These are phyloP conservation scores for Verticillium dahliae DNA, from an alignment of 2,329 filamentous ascomycete genomes.

Conservation along the genomic window DNA sequence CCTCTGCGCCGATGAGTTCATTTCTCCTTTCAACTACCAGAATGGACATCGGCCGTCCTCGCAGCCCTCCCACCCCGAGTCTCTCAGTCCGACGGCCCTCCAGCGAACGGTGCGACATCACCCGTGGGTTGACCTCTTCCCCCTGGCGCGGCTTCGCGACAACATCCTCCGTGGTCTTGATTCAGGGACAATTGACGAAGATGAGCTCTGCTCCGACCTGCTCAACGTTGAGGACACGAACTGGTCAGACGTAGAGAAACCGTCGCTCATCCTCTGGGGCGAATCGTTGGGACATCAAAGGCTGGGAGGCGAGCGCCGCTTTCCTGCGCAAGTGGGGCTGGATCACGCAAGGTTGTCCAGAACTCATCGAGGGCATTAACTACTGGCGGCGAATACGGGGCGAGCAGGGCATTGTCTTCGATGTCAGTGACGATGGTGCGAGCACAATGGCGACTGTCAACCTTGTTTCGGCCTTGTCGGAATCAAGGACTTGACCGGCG, in stretches of 20 bases:
- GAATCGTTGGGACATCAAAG: conserved; percentile 33
- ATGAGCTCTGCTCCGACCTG: conserved; percentile 8
- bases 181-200: conserved; percentile 11
- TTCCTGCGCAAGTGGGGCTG: conserved; percentile 40
- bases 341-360: conserved; percentile 27
- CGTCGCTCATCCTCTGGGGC: conserved; percentile 38
- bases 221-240: neutral
- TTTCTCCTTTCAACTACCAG: conserved; percentile 4
- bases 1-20: conserved; percentile 9
- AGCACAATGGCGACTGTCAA: neutral
- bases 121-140: conserved; percentile 29
- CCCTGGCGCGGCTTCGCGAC: conserved; percentile 25
- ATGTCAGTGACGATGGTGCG: neutral
- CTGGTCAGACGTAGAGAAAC: neutral
- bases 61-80: neutral
- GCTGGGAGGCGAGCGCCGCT: conserved; percentile 38
- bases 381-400: conserved; percentile 19
- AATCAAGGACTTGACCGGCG: too few species aligned
- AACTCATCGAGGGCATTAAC: conserved; percentile 29
- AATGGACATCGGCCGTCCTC: conserved; percentile 2
- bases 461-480: too few species aligned
- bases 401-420: neutral
- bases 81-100: conserved; percentile 20
- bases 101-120: conserved; percentile 22
- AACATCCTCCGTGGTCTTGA: conserved; percentile 17